Evolutionary conservation across 1,284 basidiomycete species (phyloP), one percentile per base, ranked within the genome.

Genomic region (Vanrija sp.): DNA sequence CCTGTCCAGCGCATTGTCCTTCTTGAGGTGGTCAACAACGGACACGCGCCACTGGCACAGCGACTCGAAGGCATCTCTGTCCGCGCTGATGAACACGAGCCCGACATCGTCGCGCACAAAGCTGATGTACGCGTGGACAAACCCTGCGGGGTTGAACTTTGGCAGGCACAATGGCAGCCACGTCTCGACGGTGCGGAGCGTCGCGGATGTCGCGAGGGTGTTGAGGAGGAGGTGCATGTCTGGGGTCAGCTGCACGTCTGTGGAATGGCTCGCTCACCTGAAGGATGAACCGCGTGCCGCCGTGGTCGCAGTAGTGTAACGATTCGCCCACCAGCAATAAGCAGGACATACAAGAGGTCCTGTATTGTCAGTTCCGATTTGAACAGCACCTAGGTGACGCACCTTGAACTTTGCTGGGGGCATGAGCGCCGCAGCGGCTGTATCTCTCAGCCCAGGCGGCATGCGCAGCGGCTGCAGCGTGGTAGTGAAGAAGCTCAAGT

Each of bases 121-220:
- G 36, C 85, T 85, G 50, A 97, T 84, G 66, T 95, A 97, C 16
- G 90, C 89, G 72, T 98, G 92, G 18, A 96, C 85, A 73, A 98
- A 98, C 0, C 88, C 89, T 2, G 85, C 79, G 0, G 91, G 80
- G 63, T 97, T 94, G 78, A 91, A 97, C 69, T 93, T 93, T 0
- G 96, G 95, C 10, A 99, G 82, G 69, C 95, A 98, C 46, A 99
- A 83, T 0, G 96, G 96, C 3, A 98, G 81, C 90, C 93, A 98
- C 5, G 88, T 88, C 19, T 93, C 90, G 80, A 57, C 85, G 80
- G 76, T 86, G 82, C 69, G 89, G 80, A 59, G 85, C 83, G 39
- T 86, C 79, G 47, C 83, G 75, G 74, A 89, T 75, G 56, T 88
- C 3, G 64, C 62, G 79, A 56, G 86, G 14, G 74, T 91, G 68